Base-by-base conservation (phyloP, 139 green algal genomes). In the Micractinium sp. region DNA sequence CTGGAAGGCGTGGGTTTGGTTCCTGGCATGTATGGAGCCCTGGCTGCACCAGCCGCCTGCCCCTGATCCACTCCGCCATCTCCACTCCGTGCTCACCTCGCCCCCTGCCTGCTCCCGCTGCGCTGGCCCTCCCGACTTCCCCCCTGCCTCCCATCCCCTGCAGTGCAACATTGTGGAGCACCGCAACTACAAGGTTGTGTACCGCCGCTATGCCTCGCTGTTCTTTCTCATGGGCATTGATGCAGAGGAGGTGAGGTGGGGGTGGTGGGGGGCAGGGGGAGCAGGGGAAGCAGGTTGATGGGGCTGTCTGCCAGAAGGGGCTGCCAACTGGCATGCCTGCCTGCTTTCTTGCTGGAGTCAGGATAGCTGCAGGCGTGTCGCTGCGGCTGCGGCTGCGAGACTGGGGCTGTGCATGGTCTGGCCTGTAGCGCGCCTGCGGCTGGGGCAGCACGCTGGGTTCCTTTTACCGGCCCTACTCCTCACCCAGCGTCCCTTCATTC, bases 171-270 rank as follows among this genome's bases (percentile, higher is more conserved):
- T 99, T 85, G 95, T 99, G n/a, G 95, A 99, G 91, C 97, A 99
- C 84, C 91, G 96, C 2, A 94, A 96, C 85, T 98, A 97, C 92
- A 98, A 98, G 79, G 94, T 99, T 15, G 94, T 99, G 1, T 99
- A 99, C 94, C 91, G 98, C 23, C 85, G 98, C 33, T 99, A 99
- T 90, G 98, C 98, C 2, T 99, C 96, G 0, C 92, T 99, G 25
- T 99, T 99, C 91, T 99, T 99, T 93, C 94, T 99, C 81, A 94
- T 99, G 5, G 98, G 98, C 15, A 94, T 99, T 27, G 98, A 99
- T 89, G 93, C 94, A 27, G 96, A 99, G 15, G 97, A 99, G 96
- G 97, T 98, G 89, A 67, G 92, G 14, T 36, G n/a, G 19, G 12
- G 33, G 19, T 36, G 20, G 38, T 36, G 38, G 9, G 33, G 14